These are phyloP conservation scores for Lachancea cidri DNA, from an alignment of 805 yeast genomes.

Conservation along the genomic window DNA sequence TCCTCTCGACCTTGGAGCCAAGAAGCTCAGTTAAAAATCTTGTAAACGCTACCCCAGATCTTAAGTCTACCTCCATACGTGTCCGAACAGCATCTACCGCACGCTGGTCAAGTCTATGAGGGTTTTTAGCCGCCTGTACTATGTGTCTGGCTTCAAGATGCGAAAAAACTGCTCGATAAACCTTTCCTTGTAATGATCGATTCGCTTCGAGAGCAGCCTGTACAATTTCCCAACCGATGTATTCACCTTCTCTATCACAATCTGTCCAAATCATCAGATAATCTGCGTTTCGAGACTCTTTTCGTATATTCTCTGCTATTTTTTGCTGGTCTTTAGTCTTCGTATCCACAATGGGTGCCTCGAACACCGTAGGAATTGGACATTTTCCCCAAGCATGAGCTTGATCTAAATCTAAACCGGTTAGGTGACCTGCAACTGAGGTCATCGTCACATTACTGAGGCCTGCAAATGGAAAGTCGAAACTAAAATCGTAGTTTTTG, in stretches of 20 bases:
- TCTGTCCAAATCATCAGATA: constrained; percentile 94
- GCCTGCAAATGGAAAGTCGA: constrained; percentile 47
- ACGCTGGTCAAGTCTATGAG: constrained; percentile 55
- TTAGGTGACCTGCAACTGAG: constrained; percentile 83
- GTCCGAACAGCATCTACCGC: constrained; percentile 82
- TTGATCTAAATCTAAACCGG: constrained; percentile 57
- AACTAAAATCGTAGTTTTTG: constrained; percentile 74
- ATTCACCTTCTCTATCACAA: constrained; percentile 96
- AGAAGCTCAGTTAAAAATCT: constrained; percentile 57
- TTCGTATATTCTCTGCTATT: constrained; percentile 61
- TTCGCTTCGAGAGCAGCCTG: constrained; percentile 54
- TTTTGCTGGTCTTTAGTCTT: constrained; percentile 39
- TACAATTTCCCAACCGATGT: constrained; percentile 78
- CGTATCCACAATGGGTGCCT: constrained; percentile 55
- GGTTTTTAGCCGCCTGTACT: constrained; percentile 65
- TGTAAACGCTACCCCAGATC: constrained; percentile 88
- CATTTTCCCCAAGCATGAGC: constrained; percentile 56
- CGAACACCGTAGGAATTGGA: constrained; percentile 60
- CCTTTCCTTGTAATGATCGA: constrained; percentile 39
- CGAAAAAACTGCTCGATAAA: constrained; percentile 79
- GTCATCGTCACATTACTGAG: constrained; percentile 85
- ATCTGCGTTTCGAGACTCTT: constrained; percentile 56
- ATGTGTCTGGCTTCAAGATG: constrained; percentile 79
- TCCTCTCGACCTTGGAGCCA: constrained; percentile 23
- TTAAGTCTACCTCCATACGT: constrained; percentile 78